Evolutionary conservation across 106 monocot species (phyloP).

Genomic region (Dioscorea zingiberensis): DNA sequence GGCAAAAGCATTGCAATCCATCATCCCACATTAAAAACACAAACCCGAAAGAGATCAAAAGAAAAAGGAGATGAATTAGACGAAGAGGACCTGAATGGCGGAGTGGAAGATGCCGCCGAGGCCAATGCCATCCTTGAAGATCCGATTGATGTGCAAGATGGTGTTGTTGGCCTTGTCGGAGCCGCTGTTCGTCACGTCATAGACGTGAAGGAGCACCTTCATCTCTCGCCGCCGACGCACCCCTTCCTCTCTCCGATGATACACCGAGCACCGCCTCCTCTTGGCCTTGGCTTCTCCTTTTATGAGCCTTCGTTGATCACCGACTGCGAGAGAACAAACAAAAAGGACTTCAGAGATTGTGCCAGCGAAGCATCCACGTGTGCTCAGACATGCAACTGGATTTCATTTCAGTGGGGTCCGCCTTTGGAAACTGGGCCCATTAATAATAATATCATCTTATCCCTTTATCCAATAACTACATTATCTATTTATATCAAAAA

Average conservation of each 20-base stretch:
- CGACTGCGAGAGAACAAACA: not conserved
- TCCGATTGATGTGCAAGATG: constrained; percentile 36
- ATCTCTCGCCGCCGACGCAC: not conserved
- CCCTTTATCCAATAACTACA: no score
- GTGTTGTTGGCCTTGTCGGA: constrained; percentile 41
- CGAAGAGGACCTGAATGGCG: constrained; percentile 27
- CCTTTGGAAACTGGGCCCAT: no score
- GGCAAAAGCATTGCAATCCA: no score
- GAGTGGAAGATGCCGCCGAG: constrained; percentile 47
- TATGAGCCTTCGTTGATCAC: not conserved
- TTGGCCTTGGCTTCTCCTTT: not conserved
- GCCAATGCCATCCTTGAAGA: constrained; percentile 48
- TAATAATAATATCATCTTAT: no score
- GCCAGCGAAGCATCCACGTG: not conserved
- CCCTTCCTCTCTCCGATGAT: not conserved
- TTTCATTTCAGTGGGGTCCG: not conserved
- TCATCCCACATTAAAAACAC: not conserved
- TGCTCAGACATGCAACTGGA: not conserved
- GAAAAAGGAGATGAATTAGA: not conserved
- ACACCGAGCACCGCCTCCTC: not conserved
- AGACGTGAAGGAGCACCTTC: constrained; percentile 31
- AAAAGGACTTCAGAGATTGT: no score
- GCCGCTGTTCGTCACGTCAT: constrained; percentile 41
- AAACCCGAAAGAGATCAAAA: not conserved
- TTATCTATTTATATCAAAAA: no score